Conservation (phyloP, 768 basidiomycete genomes). For the Tulasnella sp. region DNA sequence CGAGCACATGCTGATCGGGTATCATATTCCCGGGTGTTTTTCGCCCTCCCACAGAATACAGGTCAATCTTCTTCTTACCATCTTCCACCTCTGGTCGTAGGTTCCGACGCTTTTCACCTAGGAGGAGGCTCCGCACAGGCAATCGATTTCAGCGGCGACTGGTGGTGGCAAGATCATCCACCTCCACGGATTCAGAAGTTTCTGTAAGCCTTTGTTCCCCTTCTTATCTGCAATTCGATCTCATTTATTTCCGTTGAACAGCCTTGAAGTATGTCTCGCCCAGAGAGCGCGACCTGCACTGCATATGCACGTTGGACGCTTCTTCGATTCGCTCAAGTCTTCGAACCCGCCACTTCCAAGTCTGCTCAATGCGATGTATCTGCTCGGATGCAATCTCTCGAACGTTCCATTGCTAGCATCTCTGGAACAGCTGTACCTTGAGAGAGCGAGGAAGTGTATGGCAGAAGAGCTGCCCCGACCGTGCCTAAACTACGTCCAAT, state of each 20-base stretch:
- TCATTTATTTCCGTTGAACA: background rate
- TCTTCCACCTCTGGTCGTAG: background rate
- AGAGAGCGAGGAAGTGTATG: conserved; percentile 8
- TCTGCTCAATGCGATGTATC: conserved; percentile 22
- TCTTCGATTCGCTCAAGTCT: conserved; percentile 3
- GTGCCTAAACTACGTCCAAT: conserved; percentile 13
- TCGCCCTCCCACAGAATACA: background rate
- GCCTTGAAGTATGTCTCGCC: conserved; percentile 8
- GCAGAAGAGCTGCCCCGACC: conserved; percentile 8
- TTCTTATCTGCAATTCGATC: background rate
- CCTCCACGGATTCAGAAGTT: conserved; percentile 4
- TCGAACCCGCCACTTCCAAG: conserved; percentile 15
- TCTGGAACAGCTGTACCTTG: conserved; percentile 8
- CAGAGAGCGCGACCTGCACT: conserved; percentile 4
- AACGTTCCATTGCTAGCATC: conserved; percentile 3
- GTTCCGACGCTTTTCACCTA: conserved; percentile 5
- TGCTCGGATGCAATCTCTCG: conserved; percentile 21
- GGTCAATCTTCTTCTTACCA: conserved; percentile 1
- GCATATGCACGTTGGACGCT: conserved; percentile 8
- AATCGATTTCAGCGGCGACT: conserved; percentile 14
- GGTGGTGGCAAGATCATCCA: conserved; percentile 13
- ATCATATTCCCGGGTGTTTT: background rate
- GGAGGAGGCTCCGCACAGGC: background rate
- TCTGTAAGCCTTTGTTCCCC: background rate
- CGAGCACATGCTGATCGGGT: conserved; percentile 1